A percentile compares a stretch with the other conserved stretches of the same genome.
phyloP scores from a whole-genome alignment of 805 yeast species.

The Tetrapisispora taiwanensis region DNA sequence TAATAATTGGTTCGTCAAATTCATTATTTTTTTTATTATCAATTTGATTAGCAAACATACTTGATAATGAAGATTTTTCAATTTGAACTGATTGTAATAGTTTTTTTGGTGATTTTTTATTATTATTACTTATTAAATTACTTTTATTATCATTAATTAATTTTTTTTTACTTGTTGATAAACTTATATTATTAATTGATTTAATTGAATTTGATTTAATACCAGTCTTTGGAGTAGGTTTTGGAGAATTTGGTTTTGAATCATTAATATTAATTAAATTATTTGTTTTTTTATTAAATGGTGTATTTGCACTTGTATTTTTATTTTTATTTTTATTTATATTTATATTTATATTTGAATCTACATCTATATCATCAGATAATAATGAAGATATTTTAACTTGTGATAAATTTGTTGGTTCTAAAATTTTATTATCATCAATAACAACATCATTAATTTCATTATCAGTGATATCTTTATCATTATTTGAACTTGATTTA shows the following conservation, averaged over 20 bases:
- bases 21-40: slow-evolving; percentile 4
- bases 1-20: slow-evolving; percentile 16
- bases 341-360: not conserved
- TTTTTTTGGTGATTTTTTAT: slow-evolving; percentile 12
- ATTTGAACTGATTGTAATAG: slow-evolving; percentile 17
- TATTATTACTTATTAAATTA: not conserved
- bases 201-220: not conserved
- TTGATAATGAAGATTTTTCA: slow-evolving; percentile 18
- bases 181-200: not conserved
- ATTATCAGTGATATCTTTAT: not conserved
- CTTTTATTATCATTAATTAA: not conserved
- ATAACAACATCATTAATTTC: not conserved
- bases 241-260: not conserved
- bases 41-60: slow-evolving; percentile 10
- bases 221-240: not conserved
- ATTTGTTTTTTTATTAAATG: not conserved
- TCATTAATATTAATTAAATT: not conserved
- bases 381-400: slow-evolving; percentile 13
- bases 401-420: slow-evolving; percentile 1
- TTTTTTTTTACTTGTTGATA: not conserved
- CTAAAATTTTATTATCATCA: not conserved
- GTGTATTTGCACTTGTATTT: too few relatives aligned
- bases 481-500: slow-evolving; percentile 2
- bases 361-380: slow-evolving; percentile 1
- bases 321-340: not conserved